Evolutionary conservation across 2,329 filamentous ascomycete genomes (phyloP).

Genomic region (Mycosphaerella sp.): DNA sequence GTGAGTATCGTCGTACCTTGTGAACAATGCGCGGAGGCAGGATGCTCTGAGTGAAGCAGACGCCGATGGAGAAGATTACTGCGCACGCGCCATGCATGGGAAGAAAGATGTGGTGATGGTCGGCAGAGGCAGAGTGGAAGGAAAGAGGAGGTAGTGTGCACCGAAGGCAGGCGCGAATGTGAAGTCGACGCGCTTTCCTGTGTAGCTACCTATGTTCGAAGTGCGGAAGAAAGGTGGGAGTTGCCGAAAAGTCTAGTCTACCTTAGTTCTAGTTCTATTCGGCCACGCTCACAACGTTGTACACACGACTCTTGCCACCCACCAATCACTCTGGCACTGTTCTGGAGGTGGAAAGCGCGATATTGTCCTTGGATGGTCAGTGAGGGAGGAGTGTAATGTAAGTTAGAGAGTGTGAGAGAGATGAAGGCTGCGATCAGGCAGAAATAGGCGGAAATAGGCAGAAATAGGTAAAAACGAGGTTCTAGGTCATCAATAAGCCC

Average conservation of each 20-base stretch:
- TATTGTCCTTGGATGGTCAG: too few relatives aligned
- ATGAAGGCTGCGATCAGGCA: too few relatives aligned
- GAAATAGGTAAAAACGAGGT: too few relatives aligned
- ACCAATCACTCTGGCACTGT: too few relatives aligned
- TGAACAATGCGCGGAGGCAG: neutral
- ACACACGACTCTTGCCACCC: too few relatives aligned
- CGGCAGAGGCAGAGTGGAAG: neutral
- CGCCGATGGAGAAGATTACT: neutral
- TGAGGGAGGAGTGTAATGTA: too few relatives aligned
- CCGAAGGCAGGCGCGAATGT: neutral
- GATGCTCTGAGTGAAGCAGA: neutral
- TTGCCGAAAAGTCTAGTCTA: neutral
- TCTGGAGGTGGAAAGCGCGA: too few relatives aligned
- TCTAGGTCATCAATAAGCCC: too few relatives aligned
- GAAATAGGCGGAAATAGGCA: too few relatives aligned
- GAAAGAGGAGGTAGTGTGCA: conserved; percentile 5
- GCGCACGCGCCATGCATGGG: conserved; percentile 10
- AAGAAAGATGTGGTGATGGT: conserved; percentile 2
- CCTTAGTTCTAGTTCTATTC: too few relatives aligned
- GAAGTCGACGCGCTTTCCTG: neutral
- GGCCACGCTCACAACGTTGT: too few relatives aligned
- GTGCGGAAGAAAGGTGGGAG: neutral
- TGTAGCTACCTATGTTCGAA: neutral
- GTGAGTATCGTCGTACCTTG: neutral
- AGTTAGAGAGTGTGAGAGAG: too few relatives aligned